Conservation (phyloP, 1,139 yeast species). For the Taiozyma sp. region DNA sequence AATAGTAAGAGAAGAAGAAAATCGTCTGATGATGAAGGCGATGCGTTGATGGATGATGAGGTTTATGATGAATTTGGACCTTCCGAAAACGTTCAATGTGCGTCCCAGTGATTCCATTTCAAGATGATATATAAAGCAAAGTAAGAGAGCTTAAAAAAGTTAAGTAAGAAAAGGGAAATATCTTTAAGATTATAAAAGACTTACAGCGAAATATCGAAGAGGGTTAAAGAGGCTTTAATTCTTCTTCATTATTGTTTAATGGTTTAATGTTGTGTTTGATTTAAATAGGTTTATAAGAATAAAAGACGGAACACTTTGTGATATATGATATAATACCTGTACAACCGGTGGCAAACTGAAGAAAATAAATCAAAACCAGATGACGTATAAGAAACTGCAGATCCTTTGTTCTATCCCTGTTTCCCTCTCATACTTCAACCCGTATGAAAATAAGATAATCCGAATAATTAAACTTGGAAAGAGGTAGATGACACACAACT, state of each 20-base stretch:
- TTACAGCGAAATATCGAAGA: not conserved
- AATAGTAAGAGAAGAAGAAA: slow-evolving; percentile 30
- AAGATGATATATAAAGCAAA: too few relatives aligned
- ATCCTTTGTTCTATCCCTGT: not conserved
- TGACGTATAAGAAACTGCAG: not conserved
- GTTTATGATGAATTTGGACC: slow-evolving; percentile 1
- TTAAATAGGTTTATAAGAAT: not conserved
- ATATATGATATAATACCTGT: not conserved
- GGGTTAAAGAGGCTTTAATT: not conserved
- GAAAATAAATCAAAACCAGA: not conserved
- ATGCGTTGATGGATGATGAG: slow-evolving; percentile 46
- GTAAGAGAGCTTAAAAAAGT: not conserved
- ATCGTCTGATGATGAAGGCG: slow-evolving; percentile 20
- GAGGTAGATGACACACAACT: too few relatives aligned
- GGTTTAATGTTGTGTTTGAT: not conserved
- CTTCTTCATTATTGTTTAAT: not conserved
- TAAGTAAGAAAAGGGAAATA: not conserved
- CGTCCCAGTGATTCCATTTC: slow-evolving; percentile 30
- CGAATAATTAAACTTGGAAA: too few relatives aligned
- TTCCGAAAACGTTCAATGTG: slow-evolving; percentile 51
- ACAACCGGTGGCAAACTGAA: not conserved
- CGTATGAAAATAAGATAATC: too few relatives aligned
- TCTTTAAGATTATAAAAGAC: not conserved
- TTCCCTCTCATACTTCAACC: not conserved
- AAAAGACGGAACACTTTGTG: not conserved